Base-by-base conservation (phyloP, 768 basidiomycete species). In the Mycena haematopus region DNA sequence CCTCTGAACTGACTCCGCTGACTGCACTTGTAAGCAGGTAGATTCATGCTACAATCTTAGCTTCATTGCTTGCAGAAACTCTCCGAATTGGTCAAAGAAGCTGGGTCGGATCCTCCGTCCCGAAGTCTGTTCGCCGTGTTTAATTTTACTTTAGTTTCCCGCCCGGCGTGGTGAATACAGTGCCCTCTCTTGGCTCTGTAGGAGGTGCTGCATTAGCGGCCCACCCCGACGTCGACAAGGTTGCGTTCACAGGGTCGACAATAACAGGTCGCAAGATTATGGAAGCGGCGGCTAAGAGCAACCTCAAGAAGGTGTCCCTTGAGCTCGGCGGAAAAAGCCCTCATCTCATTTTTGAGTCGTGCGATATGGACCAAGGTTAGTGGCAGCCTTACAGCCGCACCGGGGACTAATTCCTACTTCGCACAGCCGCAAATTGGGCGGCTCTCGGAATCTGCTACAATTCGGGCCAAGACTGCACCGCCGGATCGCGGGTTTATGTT, bases 321-420 rank as follows among this genome's bases (percentile, higher is more conserved):
- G 96, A 99, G 74, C 86, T 99, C 6, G 95, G 96, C 33, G 96
- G 96, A 46, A 97, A 98, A 78, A 93, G 90, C 25, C 92, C 92
- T 19, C 88, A 93, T 66, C 78, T 99, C 63, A 79, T 98, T 65
- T 98, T 97, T 70, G 90, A 94, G 69, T 91, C 90, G 44, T 95
- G 96, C 38, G 90, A 98, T 75, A 77, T 97, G 60, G 92, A 97
- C 61, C 87, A 95, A 82, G 92, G 89, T 87, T 54, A 65, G 78
- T 62, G n/a, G 19, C 53, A 15, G n/a, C 27, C 44, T 42, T 62
- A 19, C 25, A 35, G 25, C 56, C 33, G 13, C 31, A 29, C 8
- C 19, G 7, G 51, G 6, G 8, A 8, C 2, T 59, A 17, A 46
- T 17, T 60, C 31, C 22, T 52, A 31, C 47, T 35, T 52, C 55